phyloP scores from a whole-genome alignment of 768 basidiomycete species.

The Lentinula boryana region DNA sequence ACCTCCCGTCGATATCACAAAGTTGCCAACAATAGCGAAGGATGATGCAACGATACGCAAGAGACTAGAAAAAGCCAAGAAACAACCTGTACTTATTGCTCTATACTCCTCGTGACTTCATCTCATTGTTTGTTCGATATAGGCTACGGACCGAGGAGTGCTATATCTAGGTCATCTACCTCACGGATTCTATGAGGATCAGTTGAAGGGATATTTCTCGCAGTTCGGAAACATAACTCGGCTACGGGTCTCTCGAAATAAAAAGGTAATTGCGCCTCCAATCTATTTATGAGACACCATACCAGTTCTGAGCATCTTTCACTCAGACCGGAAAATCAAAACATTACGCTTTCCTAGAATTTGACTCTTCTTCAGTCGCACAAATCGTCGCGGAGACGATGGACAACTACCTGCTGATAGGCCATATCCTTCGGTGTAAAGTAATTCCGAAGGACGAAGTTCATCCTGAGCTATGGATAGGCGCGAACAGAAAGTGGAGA shows the following conservation, averaged over 20 bases:
- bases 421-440: slow-evolving; percentile 90
- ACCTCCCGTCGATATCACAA: slow-evolving; percentile 55
- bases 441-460: slow-evolving; percentile 85
- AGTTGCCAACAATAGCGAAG: slow-evolving; percentile 82
- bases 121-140: background rate
- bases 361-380: slow-evolving; percentile 83
- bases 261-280: slow-evolving; percentile 50
- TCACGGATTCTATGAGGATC: slow-evolving; percentile 96
- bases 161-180: slow-evolving; percentile 88
- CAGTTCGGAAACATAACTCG: slow-evolving; percentile 93
- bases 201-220: slow-evolving; percentile 87
- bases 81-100: slow-evolving; percentile 53
- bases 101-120: background rate
- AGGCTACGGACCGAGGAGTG: slow-evolving; percentile 70
- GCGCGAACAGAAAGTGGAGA: slow-evolving; percentile 92
- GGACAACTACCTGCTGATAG: slow-evolving; percentile 96
- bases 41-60: slow-evolving; percentile 76
- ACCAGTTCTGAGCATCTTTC: background rate
- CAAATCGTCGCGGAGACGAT: slow-evolving; percentile 97
- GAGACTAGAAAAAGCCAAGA: slow-evolving; percentile 54
- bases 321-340: slow-evolving; percentile 88
- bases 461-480: slow-evolving; percentile 92
- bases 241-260: slow-evolving; percentile 86
- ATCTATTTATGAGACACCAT: background rate
- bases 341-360: slow-evolving; percentile 96